phyloP scores from a whole-genome alignment of 495 filamentous ascomycete genomes.

The Elaphomyces granulatus region DNA sequence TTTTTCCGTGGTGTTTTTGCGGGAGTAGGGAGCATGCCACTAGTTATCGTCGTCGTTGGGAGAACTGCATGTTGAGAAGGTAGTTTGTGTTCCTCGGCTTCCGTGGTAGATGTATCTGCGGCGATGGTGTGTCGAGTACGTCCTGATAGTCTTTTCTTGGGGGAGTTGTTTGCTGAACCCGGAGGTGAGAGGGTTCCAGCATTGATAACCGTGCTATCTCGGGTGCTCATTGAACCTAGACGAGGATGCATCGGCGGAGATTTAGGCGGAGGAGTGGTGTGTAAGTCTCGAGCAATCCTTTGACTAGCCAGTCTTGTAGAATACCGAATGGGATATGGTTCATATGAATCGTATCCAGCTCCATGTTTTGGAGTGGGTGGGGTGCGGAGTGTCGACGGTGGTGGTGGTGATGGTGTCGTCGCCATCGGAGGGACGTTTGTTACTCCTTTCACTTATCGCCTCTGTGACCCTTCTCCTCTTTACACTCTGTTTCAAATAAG shows the following conservation, averaged over 20 bases:
- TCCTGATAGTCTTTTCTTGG: slow-evolving; percentile 34
- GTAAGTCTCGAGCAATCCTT: slow-evolving; percentile 17
- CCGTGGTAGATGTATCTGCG: slow-evolving; percentile 7
- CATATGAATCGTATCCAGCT: slow-evolving; percentile 49
- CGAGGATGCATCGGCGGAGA: slow-evolving; percentile 12
- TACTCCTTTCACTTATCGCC: too few species aligned
- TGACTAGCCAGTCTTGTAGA: slow-evolving; percentile 35
- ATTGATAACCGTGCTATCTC: neutral
- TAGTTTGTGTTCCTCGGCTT: slow-evolving; percentile 8
- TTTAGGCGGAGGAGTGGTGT: slow-evolving; percentile 26
- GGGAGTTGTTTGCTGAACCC: slow-evolving; percentile 19
- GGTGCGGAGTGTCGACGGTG: slow-evolving; percentile 42
- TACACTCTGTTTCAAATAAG: too few species aligned
- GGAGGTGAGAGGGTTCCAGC: slow-evolving; percentile 5
- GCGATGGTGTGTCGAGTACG: slow-evolving; percentile 2
- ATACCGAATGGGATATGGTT: slow-evolving; percentile 45
- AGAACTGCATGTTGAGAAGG: slow-evolving; percentile 13
- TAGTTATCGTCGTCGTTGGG: slow-evolving; percentile 21
- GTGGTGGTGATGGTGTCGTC: slow-evolving; percentile 56
- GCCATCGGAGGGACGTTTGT: slow-evolving; percentile 27
- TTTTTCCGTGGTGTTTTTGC: slow-evolving; percentile 75
- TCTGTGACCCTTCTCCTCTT: too few species aligned
- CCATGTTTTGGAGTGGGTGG: slow-evolving; percentile 64
- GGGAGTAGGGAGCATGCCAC: slow-evolving; percentile 84
- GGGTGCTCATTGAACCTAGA: neutral